phyloP scores from a whole-genome alignment of 2,329 filamentous ascomycete species.

The Penicillium sp. region DNA sequence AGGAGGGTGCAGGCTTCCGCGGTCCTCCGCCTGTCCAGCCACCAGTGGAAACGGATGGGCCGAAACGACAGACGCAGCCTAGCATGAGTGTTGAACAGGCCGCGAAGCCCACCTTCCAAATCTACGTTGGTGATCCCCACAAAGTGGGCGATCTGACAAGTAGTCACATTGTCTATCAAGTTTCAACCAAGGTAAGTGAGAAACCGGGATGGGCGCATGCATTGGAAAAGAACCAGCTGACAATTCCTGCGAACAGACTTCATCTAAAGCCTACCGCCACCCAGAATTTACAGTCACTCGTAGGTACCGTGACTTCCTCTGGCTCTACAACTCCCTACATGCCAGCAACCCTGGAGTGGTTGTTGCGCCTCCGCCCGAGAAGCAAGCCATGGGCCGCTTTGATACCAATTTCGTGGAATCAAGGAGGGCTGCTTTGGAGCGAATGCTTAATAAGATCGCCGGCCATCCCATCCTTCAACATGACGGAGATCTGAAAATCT shows the following conservation, averaged over 20 bases:
- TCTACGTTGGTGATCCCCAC: conserved; percentile 91
- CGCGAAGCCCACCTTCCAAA: conserved; percentile 86
- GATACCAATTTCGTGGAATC: conserved; percentile 97
- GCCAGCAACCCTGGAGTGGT: conserved; percentile 93
- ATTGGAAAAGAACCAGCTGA: neutral
- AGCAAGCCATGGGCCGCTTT: conserved; percentile 94
- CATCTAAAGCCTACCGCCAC: conserved; percentile 92
- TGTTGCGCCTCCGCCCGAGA: conserved; percentile 93
- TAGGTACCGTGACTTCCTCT: conserved; percentile 94
- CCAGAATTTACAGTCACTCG: conserved; percentile 91
- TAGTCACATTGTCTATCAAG: conserved; percentile 96
- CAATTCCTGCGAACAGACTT: conserved; percentile 61
- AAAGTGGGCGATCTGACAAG: conserved; percentile 97
- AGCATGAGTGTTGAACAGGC: conserved; percentile 92
- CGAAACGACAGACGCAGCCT: conserved; percentile 62
- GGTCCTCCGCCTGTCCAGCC: conserved; percentile 62
- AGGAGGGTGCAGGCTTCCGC: conserved; percentile 67
- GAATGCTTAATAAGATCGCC: conserved; percentile 97
- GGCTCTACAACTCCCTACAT: conserved; percentile 94
- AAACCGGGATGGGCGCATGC: neutral
- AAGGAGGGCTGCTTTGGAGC: conserved; percentile 84
- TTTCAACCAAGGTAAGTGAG: conserved; percentile 76
- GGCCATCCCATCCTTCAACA: conserved; percentile 88
- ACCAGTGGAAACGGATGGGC: conserved; percentile 45
- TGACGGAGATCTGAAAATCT: conserved; percentile 91